phyloP scores from a whole-genome alignment of 2,329 filamentous ascomycete genomes.

The Fusarium drepaniforme region DNA sequence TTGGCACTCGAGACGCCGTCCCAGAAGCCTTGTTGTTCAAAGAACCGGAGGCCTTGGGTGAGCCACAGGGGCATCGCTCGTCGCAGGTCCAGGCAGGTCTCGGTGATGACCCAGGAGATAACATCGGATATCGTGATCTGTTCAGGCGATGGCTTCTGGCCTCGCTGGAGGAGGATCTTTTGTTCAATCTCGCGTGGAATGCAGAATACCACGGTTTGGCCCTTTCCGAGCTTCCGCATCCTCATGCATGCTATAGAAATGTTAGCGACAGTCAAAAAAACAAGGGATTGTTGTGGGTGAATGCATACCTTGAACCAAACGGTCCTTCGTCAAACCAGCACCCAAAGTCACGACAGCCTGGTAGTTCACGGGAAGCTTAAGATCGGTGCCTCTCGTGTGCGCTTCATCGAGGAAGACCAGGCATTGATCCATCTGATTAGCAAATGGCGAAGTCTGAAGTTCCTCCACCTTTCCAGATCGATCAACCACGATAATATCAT shows the following conservation, averaged over 20 bases:
- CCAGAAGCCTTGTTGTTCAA: conserved; percentile 56
- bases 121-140: conserved; percentile 65
- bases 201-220: conserved; percentile 74
- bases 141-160: accelerated
- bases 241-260: conserved; percentile 71
- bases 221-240: conserved; percentile 76
- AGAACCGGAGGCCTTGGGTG: conserved; percentile 67
- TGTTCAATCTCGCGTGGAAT: conserved; percentile 68
- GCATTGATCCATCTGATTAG: conserved; percentile 67
- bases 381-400: conserved; percentile 77
- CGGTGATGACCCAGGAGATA: conserved; percentile 67
- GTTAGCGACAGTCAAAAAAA: conserved; percentile 3
- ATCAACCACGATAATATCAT: conserved; percentile 67
- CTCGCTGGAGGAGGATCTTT: conserved; percentile 56
- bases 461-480: conserved; percentile 58
- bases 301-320: conserved; percentile 72
- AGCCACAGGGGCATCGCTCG: conserved; percentile 63
- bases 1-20: not conserved
- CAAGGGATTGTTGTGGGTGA: not conserved
- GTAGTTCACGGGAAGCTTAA: conserved; percentile 69
- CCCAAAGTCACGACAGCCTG: conserved; percentile 77
- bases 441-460: conserved; percentile 70
- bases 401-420: conserved; percentile 78
- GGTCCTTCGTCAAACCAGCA: conserved; percentile 74
- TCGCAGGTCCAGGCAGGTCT: conserved; percentile 27